A percentile compares a stretch with the other conserved stretches of the same genome.
Evolutionary conservation across 257 asterid genomes (phyloP).

Genomic region (Nicotiana obtusifolia): DNA sequence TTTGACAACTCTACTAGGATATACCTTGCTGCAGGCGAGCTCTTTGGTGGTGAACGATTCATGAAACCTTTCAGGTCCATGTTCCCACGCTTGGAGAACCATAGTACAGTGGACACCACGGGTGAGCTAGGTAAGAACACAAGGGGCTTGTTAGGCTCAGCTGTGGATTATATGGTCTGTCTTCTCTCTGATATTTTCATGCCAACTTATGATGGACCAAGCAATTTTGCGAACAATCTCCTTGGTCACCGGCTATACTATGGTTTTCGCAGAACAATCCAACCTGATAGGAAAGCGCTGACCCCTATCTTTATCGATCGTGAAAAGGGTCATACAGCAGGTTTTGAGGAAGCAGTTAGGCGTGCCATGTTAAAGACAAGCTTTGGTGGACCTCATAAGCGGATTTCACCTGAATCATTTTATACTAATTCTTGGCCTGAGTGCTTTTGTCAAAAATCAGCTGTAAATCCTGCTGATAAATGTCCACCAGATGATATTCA

Average conservation of each 20-base stretch:
- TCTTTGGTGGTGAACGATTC: slow-evolving; percentile 89
- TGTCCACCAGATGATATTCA: slow-evolving; percentile 60
- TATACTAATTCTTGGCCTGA: slow-evolving; percentile 97
- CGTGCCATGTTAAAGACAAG: slow-evolving; percentile 66
- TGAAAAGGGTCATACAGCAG: slow-evolving; percentile 61
- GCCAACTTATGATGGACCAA: slow-evolving; percentile 99
- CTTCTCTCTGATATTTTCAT: slow-evolving; percentile 88
- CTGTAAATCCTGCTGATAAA: slow-evolving; percentile 58
- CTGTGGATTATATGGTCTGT: slow-evolving; percentile 98
- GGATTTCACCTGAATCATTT: slow-evolving; percentile 82
- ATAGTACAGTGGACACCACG: slow-evolving; percentile 51
- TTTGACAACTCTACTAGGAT: slow-evolving; percentile 82
- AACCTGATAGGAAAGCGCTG: slow-evolving; percentile 81
- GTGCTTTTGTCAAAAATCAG: slow-evolving; percentile 76
- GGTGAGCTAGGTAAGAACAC: slow-evolving; percentile 44
- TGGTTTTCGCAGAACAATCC: slow-evolving; percentile 85
- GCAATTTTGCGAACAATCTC: slow-evolving; percentile 94
- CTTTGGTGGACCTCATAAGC: slow-evolving; percentile 88
- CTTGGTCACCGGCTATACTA: slow-evolving; percentile 97
- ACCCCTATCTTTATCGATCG: slow-evolving; percentile 74
- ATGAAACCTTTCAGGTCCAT: slow-evolving; percentile 76
- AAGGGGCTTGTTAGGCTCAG: slow-evolving; percentile 75
- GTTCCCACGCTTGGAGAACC: slow-evolving; percentile 90
- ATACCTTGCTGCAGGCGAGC: slow-evolving; percentile 94
- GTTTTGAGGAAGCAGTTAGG: slow-evolving; percentile 71